These are phyloP conservation scores for Euphrasia confusa DNA, from an alignment of 257 asterid species.

Conservation along the genomic window DNA sequence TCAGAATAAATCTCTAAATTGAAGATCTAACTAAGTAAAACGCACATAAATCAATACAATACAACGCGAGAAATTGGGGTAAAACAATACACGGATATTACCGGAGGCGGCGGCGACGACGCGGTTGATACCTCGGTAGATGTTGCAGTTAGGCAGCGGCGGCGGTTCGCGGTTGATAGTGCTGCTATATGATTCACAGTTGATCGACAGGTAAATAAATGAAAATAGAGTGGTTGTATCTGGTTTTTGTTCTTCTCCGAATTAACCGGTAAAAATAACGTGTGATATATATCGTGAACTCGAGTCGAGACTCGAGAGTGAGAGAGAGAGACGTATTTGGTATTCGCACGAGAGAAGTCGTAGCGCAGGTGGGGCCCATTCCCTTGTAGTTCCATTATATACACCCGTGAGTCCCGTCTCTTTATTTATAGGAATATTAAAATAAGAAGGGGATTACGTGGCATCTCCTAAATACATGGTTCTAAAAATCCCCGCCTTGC, in stretches of 20 bases:
- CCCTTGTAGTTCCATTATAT: too few relatives aligned
- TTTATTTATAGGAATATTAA: too few relatives aligned
- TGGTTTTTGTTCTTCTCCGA: slow-evolving; percentile 7
- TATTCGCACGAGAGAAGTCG: too few relatives aligned
- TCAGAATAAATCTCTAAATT: neutral
- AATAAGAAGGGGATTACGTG: too few relatives aligned
- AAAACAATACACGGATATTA: neutral
- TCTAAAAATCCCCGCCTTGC: too few relatives aligned
- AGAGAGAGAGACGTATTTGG: too few relatives aligned
- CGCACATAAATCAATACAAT: neutral
- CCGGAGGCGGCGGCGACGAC: neutral
- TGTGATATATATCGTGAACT: too few relatives aligned
- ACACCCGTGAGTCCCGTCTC: too few relatives aligned
- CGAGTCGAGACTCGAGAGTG: too few relatives aligned
- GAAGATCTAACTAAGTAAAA: slow-evolving; percentile 9
- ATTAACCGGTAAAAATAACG: neutral
- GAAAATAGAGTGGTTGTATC: neutral
- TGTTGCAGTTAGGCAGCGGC: slow-evolving; percentile 1
- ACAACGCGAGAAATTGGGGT: neutral
- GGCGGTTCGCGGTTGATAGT: neutral
- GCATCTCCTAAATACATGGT: too few relatives aligned
- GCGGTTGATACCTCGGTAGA: slow-evolving; percentile 13
- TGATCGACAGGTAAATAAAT: neutral
- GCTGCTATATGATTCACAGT: neutral
- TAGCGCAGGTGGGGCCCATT: too few relatives aligned